Evolutionary conservation across 2,329 filamentous ascomycete species (phyloP), one percentile per base, ranked within the genome.

Genomic region (Paecilomyces sp.): DNA sequence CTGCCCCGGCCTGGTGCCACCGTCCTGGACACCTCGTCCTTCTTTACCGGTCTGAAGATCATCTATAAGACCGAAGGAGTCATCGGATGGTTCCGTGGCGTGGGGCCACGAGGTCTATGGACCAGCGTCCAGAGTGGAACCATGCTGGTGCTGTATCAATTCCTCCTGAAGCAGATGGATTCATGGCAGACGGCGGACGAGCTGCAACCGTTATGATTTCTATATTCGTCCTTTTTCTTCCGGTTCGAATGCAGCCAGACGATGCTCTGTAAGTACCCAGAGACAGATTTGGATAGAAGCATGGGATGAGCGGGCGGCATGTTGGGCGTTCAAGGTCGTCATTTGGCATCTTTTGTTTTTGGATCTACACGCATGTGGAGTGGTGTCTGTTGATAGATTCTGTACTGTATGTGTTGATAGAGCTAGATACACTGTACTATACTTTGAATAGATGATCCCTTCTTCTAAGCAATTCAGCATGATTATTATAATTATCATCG

Each of bases 51-150:
- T 1, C 77, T 99, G 41, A 86, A 83, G 66, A 83, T 96, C 64
- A 95, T 99, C 68, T 99, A 97, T 77, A 86, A 85, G 65, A 91
- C 89, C 5, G 94, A 99, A 76, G 94, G 94, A 1, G 67, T 97
- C 15, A 84, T 84, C 2, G 95, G 94, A 1, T 95, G 91, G 87
- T 99, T 99, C 76, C 86, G 94, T 60, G 94, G 94, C 28, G 93
- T 99, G 1, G 93, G 93, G 0, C 94, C 94, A 1, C 85, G 94
- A 58, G 88, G 88, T 60, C 91, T 97, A 13, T 99, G 94, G 94
- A 99, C 94, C 24, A 96, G 93, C 70, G 91, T 97, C 60, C 94
- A 99, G 79, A 96, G 90, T 70, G 90, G 92, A 51, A 96, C 91
- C 65, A 97, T 97, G 93, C 81, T 97, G 71, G 92, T 97, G 67